Evolutionary conservation across 108 stramenopile species (phyloP).

Genomic region (Nitzschia sp.): DNA sequence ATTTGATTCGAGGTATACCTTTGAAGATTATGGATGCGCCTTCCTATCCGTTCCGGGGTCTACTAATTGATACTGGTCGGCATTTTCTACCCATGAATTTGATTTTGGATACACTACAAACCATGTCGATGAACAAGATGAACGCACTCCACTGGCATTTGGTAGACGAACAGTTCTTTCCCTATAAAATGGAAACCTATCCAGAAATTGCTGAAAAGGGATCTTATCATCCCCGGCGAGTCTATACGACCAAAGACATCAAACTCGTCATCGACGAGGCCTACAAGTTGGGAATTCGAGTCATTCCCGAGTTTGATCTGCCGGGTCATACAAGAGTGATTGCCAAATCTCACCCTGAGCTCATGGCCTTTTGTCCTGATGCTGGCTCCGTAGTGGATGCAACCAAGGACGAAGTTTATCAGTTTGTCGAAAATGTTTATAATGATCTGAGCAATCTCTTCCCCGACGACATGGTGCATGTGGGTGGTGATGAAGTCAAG

Average conservation of each 20-base stretch:
- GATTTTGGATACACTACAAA: conserved; percentile 60
- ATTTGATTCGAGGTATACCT: conserved; percentile 25
- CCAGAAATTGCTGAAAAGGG: conserved; percentile 53
- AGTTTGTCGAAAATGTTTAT: conserved; percentile 47
- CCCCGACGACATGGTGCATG: conserved; percentile 56
- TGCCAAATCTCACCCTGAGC: conserved; percentile 36
- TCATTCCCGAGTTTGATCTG: conserved; percentile 74
- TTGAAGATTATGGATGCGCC: conserved; percentile 57
- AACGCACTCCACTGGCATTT: conserved; percentile 87
- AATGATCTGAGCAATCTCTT: conserved; percentile 40
- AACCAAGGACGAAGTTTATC: conserved; percentile 33
- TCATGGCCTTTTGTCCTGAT: conserved; percentile 34
- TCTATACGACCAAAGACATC: conserved; percentile 52
- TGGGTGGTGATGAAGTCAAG: conserved; percentile 79
- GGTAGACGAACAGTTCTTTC: conserved; percentile 63
- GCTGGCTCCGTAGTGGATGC: conserved; percentile 39
- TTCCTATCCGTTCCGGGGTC: conserved; percentile 68
- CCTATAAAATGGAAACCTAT: conserved; percentile 26
- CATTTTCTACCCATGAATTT: conserved; percentile 70
- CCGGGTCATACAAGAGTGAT: conserved; percentile 68
- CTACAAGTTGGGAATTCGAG: conserved; percentile 55
- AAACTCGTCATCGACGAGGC: conserved; percentile 54
- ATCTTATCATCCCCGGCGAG: conserved; percentile 39
- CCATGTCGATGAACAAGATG: conserved; percentile 69
- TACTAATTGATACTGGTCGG: conserved; percentile 76